Evolutionary conservation across 1,284 basidiomycete species (phyloP).

Genomic region (Pseudozyma flocculosa): DNA sequence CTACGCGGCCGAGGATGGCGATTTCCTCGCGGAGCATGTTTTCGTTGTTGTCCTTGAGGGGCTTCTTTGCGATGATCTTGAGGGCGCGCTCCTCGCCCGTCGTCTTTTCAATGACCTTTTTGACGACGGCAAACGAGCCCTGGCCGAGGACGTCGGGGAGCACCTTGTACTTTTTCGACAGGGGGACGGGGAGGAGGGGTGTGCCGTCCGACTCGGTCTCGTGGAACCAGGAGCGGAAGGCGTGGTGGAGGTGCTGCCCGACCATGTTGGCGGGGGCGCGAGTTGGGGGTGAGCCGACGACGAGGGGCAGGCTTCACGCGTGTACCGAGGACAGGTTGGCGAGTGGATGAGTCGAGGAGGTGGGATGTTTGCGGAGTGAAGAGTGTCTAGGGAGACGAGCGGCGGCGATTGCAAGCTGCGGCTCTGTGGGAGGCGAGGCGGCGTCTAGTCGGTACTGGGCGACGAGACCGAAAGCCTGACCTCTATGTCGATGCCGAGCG

Average conservation of each 20-base stretch:
- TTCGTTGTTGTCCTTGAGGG: constrained; percentile 51
- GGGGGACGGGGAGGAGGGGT: constrained; percentile 42
- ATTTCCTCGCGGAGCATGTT: constrained; percentile 54
- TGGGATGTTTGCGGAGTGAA: no score
- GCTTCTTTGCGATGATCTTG: constrained; percentile 56
- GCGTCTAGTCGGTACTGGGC: no score
- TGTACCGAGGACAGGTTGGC: no score
- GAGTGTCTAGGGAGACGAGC: no score
- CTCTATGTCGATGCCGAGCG: no score
- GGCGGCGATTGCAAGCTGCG: no score
- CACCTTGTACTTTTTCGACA: constrained; percentile 51
- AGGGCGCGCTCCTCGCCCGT: constrained; percentile 49
- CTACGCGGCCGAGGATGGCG: constrained; percentile 47
- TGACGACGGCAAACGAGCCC: constrained; percentile 55
- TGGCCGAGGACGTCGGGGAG: constrained; percentile 41
- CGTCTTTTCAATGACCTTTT: constrained; percentile 31
- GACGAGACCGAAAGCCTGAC: no score
- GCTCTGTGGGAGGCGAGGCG: no score
- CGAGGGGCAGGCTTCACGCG: no score
- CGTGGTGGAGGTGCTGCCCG: constrained; percentile 45
- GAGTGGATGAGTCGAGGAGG: no score
- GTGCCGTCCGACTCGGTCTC: constrained; percentile 51
- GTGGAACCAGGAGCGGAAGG: constrained; percentile 52
- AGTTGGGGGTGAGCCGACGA: no score
- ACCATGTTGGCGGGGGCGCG: constrained; percentile 43